These are phyloP conservation scores for Vitis rotundifolia DNA, from an alignment of 164 flowering plant genomes.

Conservation along the genomic window DNA sequence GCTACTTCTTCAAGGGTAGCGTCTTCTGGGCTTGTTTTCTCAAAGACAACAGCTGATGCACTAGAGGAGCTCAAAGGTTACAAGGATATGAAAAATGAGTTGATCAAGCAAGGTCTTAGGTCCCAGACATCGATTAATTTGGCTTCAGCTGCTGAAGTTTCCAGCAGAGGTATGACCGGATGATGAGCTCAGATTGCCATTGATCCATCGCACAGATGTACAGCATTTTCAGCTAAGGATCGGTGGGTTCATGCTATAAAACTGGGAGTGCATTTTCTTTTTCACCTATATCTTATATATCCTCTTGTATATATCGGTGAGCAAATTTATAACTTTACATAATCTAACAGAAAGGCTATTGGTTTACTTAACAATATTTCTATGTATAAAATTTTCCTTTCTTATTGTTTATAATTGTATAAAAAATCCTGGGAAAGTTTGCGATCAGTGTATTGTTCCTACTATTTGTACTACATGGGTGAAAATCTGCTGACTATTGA, in stretches of 20 bases:
- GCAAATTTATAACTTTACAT: not conserved
- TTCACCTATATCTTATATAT: not conserved
- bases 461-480: too few relatives aligned
- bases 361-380: not conserved
- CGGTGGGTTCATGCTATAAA: slow-evolving; percentile 3
- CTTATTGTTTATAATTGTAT: not conserved
- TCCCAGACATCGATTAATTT: slow-evolving; percentile 18
- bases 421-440: not conserved
- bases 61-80: slow-evolving; percentile 72
- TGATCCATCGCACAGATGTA: slow-evolving; percentile 7
- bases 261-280: not conserved
- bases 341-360: not conserved
- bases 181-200: slow-evolving; percentile 1
- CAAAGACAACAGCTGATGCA: slow-evolving; percentile 78
- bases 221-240: slow-evolving; percentile 7
- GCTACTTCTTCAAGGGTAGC: slow-evolving; percentile 24
- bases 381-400: not conserved
- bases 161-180: not conserved
- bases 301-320: slow-evolving; percentile 1
- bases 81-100: slow-evolving; percentile 52
- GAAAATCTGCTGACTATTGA: too few relatives aligned
- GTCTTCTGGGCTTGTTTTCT: slow-evolving; percentile 35
- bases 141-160: slow-evolving; percentile 8
- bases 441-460: too few relatives aligned
- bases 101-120: slow-evolving; percentile 45